phyloP scores from a whole-genome alignment of 177 flowering plant genomes.

The Vitis hybrid region DNA sequence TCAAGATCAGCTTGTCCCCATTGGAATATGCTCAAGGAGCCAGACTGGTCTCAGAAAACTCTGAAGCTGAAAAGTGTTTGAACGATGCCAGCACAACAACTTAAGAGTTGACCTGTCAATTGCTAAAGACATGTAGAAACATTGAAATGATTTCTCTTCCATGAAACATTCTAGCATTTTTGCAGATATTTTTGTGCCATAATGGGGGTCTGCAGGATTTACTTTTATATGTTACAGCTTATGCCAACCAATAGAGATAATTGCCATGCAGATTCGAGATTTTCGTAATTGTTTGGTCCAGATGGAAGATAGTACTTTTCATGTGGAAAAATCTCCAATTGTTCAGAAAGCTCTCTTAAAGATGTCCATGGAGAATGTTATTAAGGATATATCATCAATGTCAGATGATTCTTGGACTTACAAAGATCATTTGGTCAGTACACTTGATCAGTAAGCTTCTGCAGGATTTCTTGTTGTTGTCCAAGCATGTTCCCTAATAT shows the following conservation, averaged over 20 bases:
- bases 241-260: background rate
- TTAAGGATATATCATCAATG: conserved; percentile 25
- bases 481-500: background rate
- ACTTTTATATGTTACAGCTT: background rate
- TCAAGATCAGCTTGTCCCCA: no score
- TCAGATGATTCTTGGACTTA: conserved; percentile 28
- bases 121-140: no score
- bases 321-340: conserved; percentile 6
- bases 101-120: no score
- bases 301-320: background rate
- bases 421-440: conserved; percentile 24
- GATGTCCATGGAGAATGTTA: conserved; percentile 30
- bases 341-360: conserved; percentile 20
- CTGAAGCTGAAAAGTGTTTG: no score
- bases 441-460: background rate
- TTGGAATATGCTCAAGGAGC: no score
- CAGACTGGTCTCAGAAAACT: no score
- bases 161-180: background rate
- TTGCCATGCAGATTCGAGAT: conserved; percentile 28
- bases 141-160: no score
- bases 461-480: background rate
- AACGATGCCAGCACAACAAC: no score
- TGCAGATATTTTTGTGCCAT: background rate
- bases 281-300: conserved; percentile 13
- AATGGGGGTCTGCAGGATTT: background rate